A percentile compares a stretch with the other conserved stretches of the same genome.
phyloP scores from a whole-genome alignment of 306 rosid genomes.

The Ormosia semicastrata region DNA sequence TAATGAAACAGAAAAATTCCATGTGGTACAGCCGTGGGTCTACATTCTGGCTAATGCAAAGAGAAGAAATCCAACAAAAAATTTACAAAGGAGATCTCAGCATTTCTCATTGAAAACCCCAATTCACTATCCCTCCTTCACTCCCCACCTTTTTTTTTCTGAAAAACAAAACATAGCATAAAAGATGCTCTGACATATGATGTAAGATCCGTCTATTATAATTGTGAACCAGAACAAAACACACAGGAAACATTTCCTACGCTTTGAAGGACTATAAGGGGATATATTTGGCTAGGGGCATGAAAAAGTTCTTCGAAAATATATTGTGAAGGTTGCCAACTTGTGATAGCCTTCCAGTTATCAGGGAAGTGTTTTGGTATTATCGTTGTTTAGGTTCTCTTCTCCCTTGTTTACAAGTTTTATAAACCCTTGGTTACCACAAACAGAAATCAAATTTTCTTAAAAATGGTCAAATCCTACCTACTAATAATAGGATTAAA shows the following conservation, averaged over 20 bases:
- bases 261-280: no score
- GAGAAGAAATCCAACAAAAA: background rate
- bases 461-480: background rate
- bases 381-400: background rate
- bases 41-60: background rate
- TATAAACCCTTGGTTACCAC: background rate
- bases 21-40: no score
- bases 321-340: no score
- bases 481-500: background rate
- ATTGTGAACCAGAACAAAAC: no score
- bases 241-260: no score
- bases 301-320: no score
- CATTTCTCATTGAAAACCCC: background rate
- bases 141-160: background rate
- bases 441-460: background rate
- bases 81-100: background rate
- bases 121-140: background rate
- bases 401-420: background rate
- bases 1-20: no score
- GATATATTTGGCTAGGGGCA: no score
- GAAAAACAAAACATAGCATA: background rate
- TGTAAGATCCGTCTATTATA: no score
- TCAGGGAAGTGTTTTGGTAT: background rate
- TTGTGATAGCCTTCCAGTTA: no score
- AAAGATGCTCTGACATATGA: background rate